phyloP scores from a whole-genome alignment of 257 asterid genomes.

The Capsicum rhomboideum region DNA sequence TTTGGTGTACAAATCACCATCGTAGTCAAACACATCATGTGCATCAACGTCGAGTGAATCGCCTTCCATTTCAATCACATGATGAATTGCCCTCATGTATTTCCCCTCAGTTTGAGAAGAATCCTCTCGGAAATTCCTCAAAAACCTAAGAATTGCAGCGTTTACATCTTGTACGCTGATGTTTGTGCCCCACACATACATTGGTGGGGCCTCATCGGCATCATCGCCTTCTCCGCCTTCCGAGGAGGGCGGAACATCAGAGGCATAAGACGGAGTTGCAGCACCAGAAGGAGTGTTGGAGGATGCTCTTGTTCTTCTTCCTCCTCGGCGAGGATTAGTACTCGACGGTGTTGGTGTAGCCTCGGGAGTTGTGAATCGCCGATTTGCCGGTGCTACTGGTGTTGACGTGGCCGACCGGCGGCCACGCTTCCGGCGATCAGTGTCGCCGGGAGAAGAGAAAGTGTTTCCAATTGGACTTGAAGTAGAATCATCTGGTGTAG shows the following conservation, averaged over 20 bases:
- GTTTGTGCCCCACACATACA: slow-evolving; percentile 96
- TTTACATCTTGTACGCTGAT: slow-evolving; percentile 88
- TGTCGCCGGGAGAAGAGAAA: slow-evolving; percentile 56
- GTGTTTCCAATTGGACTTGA: slow-evolving; percentile 91
- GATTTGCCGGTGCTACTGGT: slow-evolving; percentile 43
- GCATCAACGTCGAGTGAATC: slow-evolving; percentile 96
- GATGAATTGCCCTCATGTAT: slow-evolving; percentile 60
- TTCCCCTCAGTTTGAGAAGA: slow-evolving; percentile 66
- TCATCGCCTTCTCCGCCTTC: slow-evolving; percentile 69
- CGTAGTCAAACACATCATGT: slow-evolving; percentile 66
- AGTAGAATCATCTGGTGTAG: slow-evolving; percentile 58
- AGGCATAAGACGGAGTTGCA: slow-evolving; percentile 62
- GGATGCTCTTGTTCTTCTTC: slow-evolving; percentile 36
- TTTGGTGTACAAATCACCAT: slow-evolving; percentile 68
- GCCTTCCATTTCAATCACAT: slow-evolving; percentile 85
- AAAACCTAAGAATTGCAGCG: slow-evolving; percentile 70
- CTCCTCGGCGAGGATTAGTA: slow-evolving; percentile 33
- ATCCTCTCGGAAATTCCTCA: slow-evolving; percentile 75
- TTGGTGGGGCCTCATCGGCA: slow-evolving; percentile 56
- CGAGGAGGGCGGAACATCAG: slow-evolving; percentile 60
- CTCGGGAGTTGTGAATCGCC: slow-evolving; percentile 58
- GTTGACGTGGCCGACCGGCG: slow-evolving; percentile 46
- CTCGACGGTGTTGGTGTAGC: slow-evolving; percentile 67
- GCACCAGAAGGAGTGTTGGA: slow-evolving; percentile 34
- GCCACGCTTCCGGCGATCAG: slow-evolving; percentile 51